Evolutionary conservation across 169 alveolate genomes (phyloP).

Genomic region (Plasmodium gallinaceum): DNA sequence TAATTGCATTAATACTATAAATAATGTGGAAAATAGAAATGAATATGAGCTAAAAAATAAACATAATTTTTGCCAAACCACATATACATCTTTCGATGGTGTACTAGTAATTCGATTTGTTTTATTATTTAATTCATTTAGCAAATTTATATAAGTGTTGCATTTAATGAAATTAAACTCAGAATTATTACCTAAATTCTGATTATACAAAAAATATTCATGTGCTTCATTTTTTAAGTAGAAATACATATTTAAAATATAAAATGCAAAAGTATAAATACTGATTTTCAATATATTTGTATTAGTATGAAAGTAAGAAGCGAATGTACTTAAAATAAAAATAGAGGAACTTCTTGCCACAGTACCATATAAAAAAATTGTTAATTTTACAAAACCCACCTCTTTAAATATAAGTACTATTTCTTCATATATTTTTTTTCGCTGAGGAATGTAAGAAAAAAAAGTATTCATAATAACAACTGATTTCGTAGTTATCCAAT

Average conservation of each 20-base stretch:
- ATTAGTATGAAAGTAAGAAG: slow-evolving; percentile 62
- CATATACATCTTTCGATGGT: slow-evolving; percentile 2
- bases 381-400: slow-evolving; percentile 41
- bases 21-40: slow-evolving; percentile 63
- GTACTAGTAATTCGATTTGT: no score
- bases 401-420: slow-evolving; percentile 32
- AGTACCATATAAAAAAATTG: slow-evolving; percentile 63
- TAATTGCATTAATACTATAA: slow-evolving; percentile 67
- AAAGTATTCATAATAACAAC: slow-evolving; percentile 66
- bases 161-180: slow-evolving; percentile 51
- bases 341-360: slow-evolving; percentile 72
- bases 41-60: slow-evolving; percentile 66
- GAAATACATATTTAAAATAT: slow-evolving; percentile 66
- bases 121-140: slow-evolving; percentile 6
- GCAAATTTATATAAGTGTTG: slow-evolving; percentile 59
- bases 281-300: slow-evolving; percentile 54
- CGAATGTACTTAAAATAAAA: slow-evolving; percentile 69
- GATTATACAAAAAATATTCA: slow-evolving; percentile 40
- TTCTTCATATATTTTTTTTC: slow-evolving; percentile 46
- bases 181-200: not conserved
- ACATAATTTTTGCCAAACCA: slow-evolving; percentile 73
- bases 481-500: slow-evolving; percentile 68
- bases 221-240: slow-evolving; percentile 65
- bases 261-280: slow-evolving; percentile 39
- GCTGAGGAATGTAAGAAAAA: slow-evolving; percentile 48